Base-by-base conservation (phyloP, 1,284 basidiomycete genomes). In the Irpex lacteus region DNA sequence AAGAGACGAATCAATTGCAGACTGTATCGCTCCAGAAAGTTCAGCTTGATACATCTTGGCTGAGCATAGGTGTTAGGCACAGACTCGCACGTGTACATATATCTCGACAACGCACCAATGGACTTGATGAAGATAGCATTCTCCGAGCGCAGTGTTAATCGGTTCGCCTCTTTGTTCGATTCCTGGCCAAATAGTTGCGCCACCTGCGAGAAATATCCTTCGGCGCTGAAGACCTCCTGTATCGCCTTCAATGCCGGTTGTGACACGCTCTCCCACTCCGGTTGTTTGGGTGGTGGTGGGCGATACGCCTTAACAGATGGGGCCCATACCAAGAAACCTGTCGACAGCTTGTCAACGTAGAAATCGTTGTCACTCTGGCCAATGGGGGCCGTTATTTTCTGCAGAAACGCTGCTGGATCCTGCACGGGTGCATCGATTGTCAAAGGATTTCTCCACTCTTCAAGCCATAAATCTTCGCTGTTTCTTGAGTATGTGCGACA, bases 251-350 rank as follows among this genome's bases (percentile, higher is more conserved):
- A 76, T n/a, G 84, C 84, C 4, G 85, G 76, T 55, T 78, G 72
- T 1, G 93, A 94, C 1, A 76, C 76, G 1, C 75, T 50, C 60
- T 96, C 92, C 89, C 95, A 95, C 3, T 74, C 75, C 13, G 81
- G 75, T n/a, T 79, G 77, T 49, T 81, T 81, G 60, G 80, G 85
- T 5, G 77, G 68, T 3, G 78, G 76, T 71, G 70, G 82, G 71
- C 66, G 74, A 71, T 96, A 95, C 37, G 85, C 94, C 71, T 90
- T 89, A 63, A 95, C 81, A 47, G 80, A 81, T 57, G 86, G 77
- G 40, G 87, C 82, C 95, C 96, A 98, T 0, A 88, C 81, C 60
- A 98, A 78, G 83, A 97, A 98, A 1, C 96, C 97, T 1, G 91
- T 92, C 57, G 82, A 78, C 21, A 91, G 79, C 73, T 95, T 94